These are phyloP conservation scores for Anethum foeniculum DNA, from an alignment of 140 eudicot genomes.

Conservation along the genomic window DNA sequence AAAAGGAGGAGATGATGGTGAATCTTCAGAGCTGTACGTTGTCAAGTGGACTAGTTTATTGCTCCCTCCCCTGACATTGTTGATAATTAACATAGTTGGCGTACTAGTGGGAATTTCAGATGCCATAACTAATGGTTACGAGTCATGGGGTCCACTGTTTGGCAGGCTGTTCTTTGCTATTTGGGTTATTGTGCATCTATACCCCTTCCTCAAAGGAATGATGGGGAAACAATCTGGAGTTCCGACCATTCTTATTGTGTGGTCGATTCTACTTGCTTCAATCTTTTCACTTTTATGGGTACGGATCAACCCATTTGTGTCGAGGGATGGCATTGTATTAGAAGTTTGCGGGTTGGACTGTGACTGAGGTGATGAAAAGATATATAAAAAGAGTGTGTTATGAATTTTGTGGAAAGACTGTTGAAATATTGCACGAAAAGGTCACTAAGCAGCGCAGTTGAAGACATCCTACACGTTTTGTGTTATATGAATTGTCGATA, in stretches of 20 bases:
- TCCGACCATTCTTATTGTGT: conserved; percentile 78
- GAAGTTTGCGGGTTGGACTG: conserved; percentile 95
- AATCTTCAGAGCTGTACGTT: conserved; percentile 65
- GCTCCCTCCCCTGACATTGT: conserved; percentile 67
- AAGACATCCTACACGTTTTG: neutral
- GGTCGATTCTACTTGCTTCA: conserved; percentile 92
- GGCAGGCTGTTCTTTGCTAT: conserved; percentile 76
- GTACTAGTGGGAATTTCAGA: conserved; percentile 75
- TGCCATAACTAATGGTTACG: conserved; percentile 93
- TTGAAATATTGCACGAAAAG: conserved; percentile 10
- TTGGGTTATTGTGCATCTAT: conserved; percentile 93
- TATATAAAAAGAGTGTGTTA: neutral
- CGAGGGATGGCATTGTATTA: conserved; percentile 60
- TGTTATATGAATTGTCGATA: neutral
- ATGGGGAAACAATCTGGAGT: conserved; percentile 74
- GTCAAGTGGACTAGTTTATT: conserved; percentile 87
- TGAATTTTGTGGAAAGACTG: conserved; percentile 2
- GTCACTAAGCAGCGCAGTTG: neutral
- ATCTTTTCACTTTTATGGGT: conserved; percentile 91
- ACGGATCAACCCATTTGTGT: conserved; percentile 73
- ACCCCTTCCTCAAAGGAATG: conserved; percentile 97
- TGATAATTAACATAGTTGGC: conserved; percentile 74
- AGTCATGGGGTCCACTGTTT: conserved; percentile 90
- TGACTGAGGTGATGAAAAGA: conserved; percentile 34
- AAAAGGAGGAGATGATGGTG: conserved; percentile 91